Base-by-base conservation (phyloP, 495 filamentous ascomycete genomes). In the Cenococcum geophilum region DNA sequence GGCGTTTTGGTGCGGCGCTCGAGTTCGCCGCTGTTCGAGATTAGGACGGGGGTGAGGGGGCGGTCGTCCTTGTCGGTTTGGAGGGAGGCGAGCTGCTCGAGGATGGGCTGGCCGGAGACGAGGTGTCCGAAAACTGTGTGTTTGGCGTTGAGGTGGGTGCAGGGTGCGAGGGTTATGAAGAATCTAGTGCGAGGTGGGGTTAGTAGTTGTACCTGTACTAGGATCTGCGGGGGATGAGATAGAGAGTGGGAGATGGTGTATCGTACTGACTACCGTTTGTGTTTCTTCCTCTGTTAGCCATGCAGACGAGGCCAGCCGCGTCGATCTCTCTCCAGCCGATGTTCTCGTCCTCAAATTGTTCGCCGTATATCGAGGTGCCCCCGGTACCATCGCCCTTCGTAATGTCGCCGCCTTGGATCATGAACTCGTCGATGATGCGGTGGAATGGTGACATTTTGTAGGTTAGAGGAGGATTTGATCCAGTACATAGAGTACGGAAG, bases 241-340 rank as follows among this genome's bases (percentile, higher is more conserved):
- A 36, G 21, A 16, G 27, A 32, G 27, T 57, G 59, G 35, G 11
- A 11, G 34, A 23, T 42, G 58, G 34, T 47, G 36, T 37, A 53
- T 35, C n/a, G 25, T 68, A 72, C 75, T 97, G 92, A 60, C 82
- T 86, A 34, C 86, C 88, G 68, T 97, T 97, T 1, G 92, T 96
- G 62, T 96, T 89, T 63, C 95, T 95, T 32, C 92, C 92, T 66
- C 97, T 96, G 67, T 97, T 97, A 23, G 92, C 92, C 92, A 97
- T 73, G 25, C 21, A 25, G 36, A 74, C 32, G 1, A 92, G 79
- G 2, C 92, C 92, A 5, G 92, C 76, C 0, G 77, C 71, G 68
- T 91, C 85, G 66, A 96, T 91, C 21, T 83, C 83, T 35, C 90
- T 70, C 0, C 92, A 92, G 0, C 90, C 89, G 27, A 95, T 89